Percentiles rank a stretch among this genome's conserved stretches.
phyloP scores from a whole-genome alignment of 2,329 filamentous ascomycete species.

The Hypoxylon rubiginosum region DNA sequence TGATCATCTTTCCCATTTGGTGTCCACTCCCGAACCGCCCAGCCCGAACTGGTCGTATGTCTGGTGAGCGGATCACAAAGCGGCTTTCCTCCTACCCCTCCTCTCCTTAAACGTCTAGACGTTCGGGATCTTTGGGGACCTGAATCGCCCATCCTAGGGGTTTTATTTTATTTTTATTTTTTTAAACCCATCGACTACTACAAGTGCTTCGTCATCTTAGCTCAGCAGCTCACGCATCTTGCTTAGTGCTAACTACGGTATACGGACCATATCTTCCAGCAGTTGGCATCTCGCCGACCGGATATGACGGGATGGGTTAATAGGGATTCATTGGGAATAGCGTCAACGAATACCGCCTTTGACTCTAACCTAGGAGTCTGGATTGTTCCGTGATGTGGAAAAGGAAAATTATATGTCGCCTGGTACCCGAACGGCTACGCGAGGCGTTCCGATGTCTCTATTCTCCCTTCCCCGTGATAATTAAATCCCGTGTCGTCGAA shows the following conservation, averaged over 20 bases:
- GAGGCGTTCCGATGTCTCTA: slow-evolving; percentile 29
- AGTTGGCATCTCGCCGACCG: slow-evolving; percentile 21
- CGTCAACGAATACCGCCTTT: slow-evolving; percentile 25
- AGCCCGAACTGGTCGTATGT: slow-evolving; percentile 38
- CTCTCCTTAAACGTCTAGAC: slow-evolving; percentile 5
- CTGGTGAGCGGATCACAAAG: slow-evolving; percentile 42
- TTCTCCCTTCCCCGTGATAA: slow-evolving; percentile 25
- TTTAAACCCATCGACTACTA: slow-evolving; percentile 8
- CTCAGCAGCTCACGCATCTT: slow-evolving; percentile 28
- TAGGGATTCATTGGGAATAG: slow-evolving; percentile 24
- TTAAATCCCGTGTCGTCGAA: slow-evolving; percentile 28
- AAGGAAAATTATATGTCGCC: slow-evolving; percentile 20
- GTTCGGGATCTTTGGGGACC: slow-evolving; percentile 4
- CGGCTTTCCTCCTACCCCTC: slow-evolving; percentile 27
- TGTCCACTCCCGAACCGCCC: slow-evolving; percentile 39
- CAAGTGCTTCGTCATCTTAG: slow-evolving; percentile 37
- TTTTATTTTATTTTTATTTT: slow-evolving; percentile 22
- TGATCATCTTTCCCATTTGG: slow-evolving; percentile 41
- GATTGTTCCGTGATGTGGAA: slow-evolving; percentile 28
- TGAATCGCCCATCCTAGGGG: slow-evolving; percentile 36
- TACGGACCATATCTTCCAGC: slow-evolving; percentile 26
- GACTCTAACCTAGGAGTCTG: slow-evolving; percentile 27
- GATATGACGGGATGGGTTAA: slow-evolving; percentile 28
- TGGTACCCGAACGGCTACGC: slow-evolving; percentile 33
- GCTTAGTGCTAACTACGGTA: slow-evolving; percentile 15